Evolutionary conservation across 441 rosid species (phyloP).

Genomic region (Euphorbia celastroides): DNA sequence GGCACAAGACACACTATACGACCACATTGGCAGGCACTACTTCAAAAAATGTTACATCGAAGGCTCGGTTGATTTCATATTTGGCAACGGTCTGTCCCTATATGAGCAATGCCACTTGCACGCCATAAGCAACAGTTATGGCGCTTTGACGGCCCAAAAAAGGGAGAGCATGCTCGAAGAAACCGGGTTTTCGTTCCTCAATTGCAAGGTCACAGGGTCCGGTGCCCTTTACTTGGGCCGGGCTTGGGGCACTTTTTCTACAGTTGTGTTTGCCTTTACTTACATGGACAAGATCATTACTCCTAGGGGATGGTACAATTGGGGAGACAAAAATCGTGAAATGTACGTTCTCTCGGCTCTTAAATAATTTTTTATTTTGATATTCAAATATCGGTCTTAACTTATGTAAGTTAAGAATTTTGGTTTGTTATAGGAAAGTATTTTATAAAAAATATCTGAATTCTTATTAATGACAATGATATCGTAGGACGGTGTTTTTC

Average conservation of each 20-base stretch:
- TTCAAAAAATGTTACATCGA: slow-evolving; percentile 42
- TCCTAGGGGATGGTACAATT: slow-evolving; percentile 51
- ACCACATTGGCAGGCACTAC: slow-evolving; percentile 48
- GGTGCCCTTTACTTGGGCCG: slow-evolving; percentile 52
- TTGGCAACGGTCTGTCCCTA: slow-evolving; percentile 46
- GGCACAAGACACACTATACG: slow-evolving; percentile 48
- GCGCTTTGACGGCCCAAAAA: slow-evolving; percentile 54
- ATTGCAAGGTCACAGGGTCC: slow-evolving; percentile 54
- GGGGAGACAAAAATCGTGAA: slow-evolving; percentile 55
- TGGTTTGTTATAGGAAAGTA: too few relatives aligned
- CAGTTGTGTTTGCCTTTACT: slow-evolving; percentile 47
- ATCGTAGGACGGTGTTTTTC: slow-evolving; percentile 45
- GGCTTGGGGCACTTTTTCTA: slow-evolving; percentile 63
- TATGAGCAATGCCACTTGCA: slow-evolving; percentile 44
- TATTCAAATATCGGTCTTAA: too few relatives aligned
- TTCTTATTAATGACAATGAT: too few relatives aligned
- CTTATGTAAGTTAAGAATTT: too few relatives aligned
- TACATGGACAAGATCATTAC: slow-evolving; percentile 48
- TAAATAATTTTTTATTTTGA: too few relatives aligned
- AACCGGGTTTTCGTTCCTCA: slow-evolving; percentile 55
- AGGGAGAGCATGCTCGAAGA: slow-evolving; percentile 45
- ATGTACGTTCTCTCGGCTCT: slow-evolving; percentile 20
- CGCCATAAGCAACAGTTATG: slow-evolving; percentile 33
- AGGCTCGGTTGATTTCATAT: slow-evolving; percentile 51
- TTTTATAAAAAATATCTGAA: too few relatives aligned